Evolutionary conservation across 805 yeast genomes (phyloP).

Genomic region (Candida cerambycidarum): DNA sequence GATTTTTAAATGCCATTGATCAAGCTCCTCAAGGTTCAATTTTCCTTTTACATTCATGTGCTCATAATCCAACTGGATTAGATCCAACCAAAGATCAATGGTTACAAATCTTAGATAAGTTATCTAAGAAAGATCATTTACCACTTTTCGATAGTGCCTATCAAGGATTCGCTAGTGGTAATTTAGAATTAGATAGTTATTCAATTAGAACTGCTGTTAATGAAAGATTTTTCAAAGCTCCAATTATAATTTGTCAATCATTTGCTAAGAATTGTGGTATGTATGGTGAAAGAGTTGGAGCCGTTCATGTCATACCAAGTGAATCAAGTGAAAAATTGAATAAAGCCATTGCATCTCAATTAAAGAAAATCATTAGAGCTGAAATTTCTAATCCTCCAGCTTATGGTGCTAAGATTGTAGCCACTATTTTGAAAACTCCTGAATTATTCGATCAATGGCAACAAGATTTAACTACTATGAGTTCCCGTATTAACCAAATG

Average conservation of each 20-base stretch:
- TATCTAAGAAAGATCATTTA: slow-evolving; percentile 63
- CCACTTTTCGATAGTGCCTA: slow-evolving; percentile 92
- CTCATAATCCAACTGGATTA: slow-evolving; percentile 97
- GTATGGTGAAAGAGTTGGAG: slow-evolving; percentile 98
- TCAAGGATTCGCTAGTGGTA: slow-evolving; percentile 96
- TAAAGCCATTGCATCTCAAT: slow-evolving; percentile 68
- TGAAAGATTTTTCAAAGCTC: slow-evolving; percentile 26
- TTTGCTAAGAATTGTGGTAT: slow-evolving; percentile 96
- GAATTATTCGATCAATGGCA: slow-evolving; percentile 77
- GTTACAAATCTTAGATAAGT: slow-evolving; percentile 63
- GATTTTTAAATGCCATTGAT: slow-evolving; percentile 61
- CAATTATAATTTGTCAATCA: slow-evolving; percentile 77
- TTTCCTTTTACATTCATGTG: slow-evolving; percentile 88
- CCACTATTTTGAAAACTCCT: slow-evolving; percentile 68
- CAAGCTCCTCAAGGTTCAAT: slow-evolving; percentile 74
- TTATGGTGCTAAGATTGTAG: slow-evolving; percentile 90
- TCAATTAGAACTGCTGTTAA: slow-evolving; percentile 69
- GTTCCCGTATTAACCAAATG: slow-evolving; percentile 78
- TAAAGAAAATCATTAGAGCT: slow-evolving; percentile 72
- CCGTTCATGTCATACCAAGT: slow-evolving; percentile 72
- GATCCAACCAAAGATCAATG: slow-evolving; percentile 88
- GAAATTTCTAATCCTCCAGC: slow-evolving; percentile 94
- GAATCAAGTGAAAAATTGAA: slow-evolving; percentile 38
- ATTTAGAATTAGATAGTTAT: slow-evolving; percentile 77
- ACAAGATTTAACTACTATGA: slow-evolving; percentile 80